Percentiles rank a stretch among this genome's conserved stretches.
These are phyloP conservation scores for Themeda triandra DNA, from an alignment of 176 grass and related monocot species.

Conservation along the genomic window DNA sequence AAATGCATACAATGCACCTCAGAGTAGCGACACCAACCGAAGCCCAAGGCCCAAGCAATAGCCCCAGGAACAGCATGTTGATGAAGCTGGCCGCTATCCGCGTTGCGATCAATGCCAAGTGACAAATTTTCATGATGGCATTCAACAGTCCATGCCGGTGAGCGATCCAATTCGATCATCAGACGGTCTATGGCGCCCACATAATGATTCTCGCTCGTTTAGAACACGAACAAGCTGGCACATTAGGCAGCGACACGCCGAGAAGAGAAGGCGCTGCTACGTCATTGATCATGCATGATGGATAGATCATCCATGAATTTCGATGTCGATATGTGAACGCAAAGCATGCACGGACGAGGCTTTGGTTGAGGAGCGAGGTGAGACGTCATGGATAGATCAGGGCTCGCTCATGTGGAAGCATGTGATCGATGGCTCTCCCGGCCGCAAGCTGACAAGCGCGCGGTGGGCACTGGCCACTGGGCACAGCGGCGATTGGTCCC, in stretches of 20 bases:
- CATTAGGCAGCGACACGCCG: background rate
- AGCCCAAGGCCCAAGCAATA: background rate
- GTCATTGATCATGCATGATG: background rate
- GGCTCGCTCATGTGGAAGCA: slow-evolving; percentile 25
- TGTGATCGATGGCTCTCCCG: background rate
- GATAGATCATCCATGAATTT: background rate
- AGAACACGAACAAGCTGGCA: background rate
- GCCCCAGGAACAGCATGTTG: background rate
- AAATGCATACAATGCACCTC: slow-evolving; percentile 9
- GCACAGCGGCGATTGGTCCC: slow-evolving; percentile 26
- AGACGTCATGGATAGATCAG: background rate
- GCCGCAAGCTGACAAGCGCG: slow-evolving; percentile 34
- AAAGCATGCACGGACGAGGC: no score
- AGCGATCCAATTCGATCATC: slow-evolving; percentile 27
- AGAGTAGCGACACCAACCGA: background rate
- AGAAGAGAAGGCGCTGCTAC: background rate
- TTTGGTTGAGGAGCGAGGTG: background rate
- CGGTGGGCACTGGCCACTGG: background rate
- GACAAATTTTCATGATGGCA: slow-evolving; percentile 11
- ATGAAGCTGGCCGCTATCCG: background rate
- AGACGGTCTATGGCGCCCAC: background rate
- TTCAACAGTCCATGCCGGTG: slow-evolving; percentile 15
- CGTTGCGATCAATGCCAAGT: background rate
- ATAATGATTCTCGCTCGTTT: background rate
- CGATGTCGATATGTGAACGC: background rate